phyloP scores from a whole-genome alignment of 2,329 filamentous ascomycete genomes.

The Thermoascus crustaceus region DNA sequence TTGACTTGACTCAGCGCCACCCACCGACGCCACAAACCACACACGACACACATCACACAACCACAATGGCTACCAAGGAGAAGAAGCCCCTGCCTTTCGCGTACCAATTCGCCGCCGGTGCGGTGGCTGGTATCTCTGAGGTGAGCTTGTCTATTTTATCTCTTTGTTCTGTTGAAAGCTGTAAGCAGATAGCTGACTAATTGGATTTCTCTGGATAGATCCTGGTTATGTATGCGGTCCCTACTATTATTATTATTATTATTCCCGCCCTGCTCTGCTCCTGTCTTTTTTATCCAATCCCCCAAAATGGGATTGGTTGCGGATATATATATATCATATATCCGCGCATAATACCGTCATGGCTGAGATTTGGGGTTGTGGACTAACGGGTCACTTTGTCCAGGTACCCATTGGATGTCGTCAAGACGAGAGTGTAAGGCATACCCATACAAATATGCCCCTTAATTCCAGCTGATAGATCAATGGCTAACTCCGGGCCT shows the following conservation, averaged over 20 bases:
- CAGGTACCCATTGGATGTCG: conserved; percentile 97
- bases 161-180: conserved; percentile 28
- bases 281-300: no score
- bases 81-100: conserved; percentile 77
- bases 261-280: neutral
- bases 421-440: conserved; percentile 91
- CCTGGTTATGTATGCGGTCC: conserved; percentile 19
- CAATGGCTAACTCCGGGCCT: no score
- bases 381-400: conserved; percentile 4
- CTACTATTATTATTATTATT: conserved; percentile 1
- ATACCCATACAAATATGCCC: no score
- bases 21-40: conserved; percentile 4
- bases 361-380: conserved; percentile 1
- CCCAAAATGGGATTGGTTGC: no score
- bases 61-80: conserved; percentile 51
- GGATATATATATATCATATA: no score
- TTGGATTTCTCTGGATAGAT: conserved; percentile 12
- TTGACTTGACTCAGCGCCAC: neutral
- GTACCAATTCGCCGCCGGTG: conserved; percentile 94
- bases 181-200: conserved; percentile 12
- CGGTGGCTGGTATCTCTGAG: conserved; percentile 96
- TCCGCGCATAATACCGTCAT: no score
- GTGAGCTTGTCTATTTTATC: conserved; percentile 40
- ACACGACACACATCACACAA: conserved; percentile 9
- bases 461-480: no score